A percentile compares a stretch with the other conserved stretches of the same genome.
Evolutionary conservation across 2,329 filamentous ascomycete species (phyloP).

Genomic region (Trichoderma semiorbis): DNA sequence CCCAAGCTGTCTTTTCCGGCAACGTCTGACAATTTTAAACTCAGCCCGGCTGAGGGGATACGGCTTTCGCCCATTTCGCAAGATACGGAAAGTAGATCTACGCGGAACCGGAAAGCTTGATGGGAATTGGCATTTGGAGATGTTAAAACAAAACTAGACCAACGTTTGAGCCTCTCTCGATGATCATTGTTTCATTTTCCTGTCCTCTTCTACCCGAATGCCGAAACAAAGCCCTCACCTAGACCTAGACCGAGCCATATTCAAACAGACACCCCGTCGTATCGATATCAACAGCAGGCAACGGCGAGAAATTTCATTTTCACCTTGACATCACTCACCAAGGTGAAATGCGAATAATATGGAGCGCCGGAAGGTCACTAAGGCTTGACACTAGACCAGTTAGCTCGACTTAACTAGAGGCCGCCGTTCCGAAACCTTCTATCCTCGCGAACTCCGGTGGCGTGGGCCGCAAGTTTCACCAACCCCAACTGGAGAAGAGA

Average conservation of each 20-base stretch:
- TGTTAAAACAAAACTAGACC: neutral
- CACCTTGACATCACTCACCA: neutral
- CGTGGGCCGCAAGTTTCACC: conserved; percentile 8
- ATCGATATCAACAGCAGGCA: neutral
- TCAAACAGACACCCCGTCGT: neutral
- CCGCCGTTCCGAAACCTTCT: conserved; percentile 14
- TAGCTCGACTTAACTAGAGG: neutral
- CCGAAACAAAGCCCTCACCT: neutral
- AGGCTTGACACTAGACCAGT: conserved; percentile 3
- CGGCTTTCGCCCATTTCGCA: neutral
- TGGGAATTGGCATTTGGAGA: neutral
- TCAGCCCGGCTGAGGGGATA: neutral
- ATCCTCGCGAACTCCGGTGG: conserved; percentile 12
- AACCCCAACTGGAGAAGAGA: neutral
- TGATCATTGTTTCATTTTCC: neutral
- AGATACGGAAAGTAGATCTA: neutral
- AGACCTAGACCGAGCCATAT: neutral
- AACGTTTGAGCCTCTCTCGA: neutral
- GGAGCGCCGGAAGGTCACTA: neutral
- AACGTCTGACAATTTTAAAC: neutral
- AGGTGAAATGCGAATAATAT: neutral
- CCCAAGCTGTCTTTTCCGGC: neutral
- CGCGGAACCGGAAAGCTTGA: neutral
- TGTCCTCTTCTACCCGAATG: neutral
- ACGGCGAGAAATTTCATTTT: neutral